Base-by-base conservation (phyloP, 1,284 basidiomycete species). In the Ceratobasidium sp. region DNA sequence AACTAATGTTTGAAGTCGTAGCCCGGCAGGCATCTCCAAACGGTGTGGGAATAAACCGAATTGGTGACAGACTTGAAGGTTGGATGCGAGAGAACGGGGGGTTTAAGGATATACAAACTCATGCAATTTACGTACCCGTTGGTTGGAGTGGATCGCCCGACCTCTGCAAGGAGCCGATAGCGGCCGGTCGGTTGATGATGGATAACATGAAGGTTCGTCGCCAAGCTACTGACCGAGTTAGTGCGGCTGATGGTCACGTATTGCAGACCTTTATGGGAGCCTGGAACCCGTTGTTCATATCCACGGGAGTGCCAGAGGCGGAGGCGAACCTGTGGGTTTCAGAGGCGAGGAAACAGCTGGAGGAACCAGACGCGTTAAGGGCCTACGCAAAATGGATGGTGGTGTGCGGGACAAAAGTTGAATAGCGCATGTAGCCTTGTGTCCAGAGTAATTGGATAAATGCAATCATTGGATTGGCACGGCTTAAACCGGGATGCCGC, bases 401-500 rank as follows among this genome's bases (percentile, higher is more conserved):
- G 25, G 46, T 61, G 8, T 73, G 70, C 51, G 70, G 43, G 4
- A 15, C 29, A 37, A 73, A 62, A 46, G 15, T 57, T 8, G 29
- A 37, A 46, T 73, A 62, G 37, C 40, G 57, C 25, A 61, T 73
- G 70, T 49, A 62, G n/a, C n/a, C 11, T 15, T 15, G 22, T n/a
- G 56, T 32, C 40, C 22, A 52, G 29, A 34, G 57, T 34, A 51
- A 13, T 59, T 73, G 57, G 70, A 73, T 73, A 73, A 73, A 73
- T 52, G 57, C 56, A 22, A 62, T 43, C 61, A 57, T 59, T 62
- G 70, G 70, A 73, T 73, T 73, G 70, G 70, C 70, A 73, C 70
- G 70, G 70, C 70, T 73, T 59, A 62, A 62, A 73, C 57, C 70
- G 70, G 70, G 49, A 44, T 62, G 44, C 70, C 70, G 70, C 70